Conservation (phyloP, 169 alveolate genomes). For the Perkinsus olseni region DNA sequence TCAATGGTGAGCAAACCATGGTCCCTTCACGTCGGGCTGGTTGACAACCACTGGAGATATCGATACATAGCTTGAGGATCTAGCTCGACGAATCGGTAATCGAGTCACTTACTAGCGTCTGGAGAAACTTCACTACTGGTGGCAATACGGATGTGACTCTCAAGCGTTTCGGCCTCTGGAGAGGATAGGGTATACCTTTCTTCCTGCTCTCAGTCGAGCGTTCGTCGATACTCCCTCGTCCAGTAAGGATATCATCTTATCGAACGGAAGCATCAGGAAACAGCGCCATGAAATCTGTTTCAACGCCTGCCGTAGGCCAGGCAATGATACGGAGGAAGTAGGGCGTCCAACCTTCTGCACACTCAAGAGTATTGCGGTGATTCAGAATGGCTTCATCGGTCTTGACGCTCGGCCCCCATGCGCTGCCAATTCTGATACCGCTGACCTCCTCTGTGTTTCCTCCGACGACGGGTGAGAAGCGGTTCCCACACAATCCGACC, state of each 20-base stretch:
- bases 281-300: neutral
- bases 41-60: too few relatives aligned
- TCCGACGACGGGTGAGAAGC: neutral
- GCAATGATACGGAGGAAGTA: neutral
- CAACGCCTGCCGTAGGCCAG: neutral
- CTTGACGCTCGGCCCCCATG: neutral
- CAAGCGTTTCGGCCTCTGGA: too few relatives aligned
- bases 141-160: too few relatives aligned
- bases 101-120: too few relatives aligned
- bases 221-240: neutral
- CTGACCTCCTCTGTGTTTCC: neutral
- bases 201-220: neutral
- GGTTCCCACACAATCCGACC: neutral
- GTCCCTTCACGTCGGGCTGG: too few relatives aligned
- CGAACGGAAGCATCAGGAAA: neutral
- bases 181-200: neutral
- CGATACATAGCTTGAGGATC: too few relatives aligned
- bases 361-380: neutral
- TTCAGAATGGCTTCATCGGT: neutral
- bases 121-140: too few relatives aligned
- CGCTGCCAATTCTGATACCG: neutral
- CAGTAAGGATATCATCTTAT: neutral
- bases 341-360: neutral
- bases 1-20: neutral
- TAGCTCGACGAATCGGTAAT: too few relatives aligned